Base-by-base conservation (phyloP, 768 basidiomycete genomes). In the Lanmaoa rubissima region DNA sequence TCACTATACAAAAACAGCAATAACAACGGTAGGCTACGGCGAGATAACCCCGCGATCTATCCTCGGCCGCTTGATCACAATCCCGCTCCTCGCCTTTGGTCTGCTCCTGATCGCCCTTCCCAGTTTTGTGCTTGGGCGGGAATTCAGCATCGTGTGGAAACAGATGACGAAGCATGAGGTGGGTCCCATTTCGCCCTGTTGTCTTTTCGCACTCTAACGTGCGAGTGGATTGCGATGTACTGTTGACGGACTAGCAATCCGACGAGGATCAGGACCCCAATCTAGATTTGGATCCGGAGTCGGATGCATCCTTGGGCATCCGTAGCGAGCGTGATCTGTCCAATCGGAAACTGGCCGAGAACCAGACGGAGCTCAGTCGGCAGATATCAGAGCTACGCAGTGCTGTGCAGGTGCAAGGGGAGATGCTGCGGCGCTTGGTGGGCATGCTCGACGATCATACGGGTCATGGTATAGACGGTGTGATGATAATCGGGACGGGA, bases 121-220 rank as follows among this genome's bases (percentile, higher is more conserved):
- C 8, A 89, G 86, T 65, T 96, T 97, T 66, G 94, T 97, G 1
- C 83, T 97, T 14, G 94, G 94, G 0, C 76, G 93, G 38, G 93
- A 97, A 68, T 97, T 97, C 69, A 92, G 91, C 57, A 75, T 87
- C 13, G 90, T 94, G 1, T 97, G 93, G 89, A 92, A 94, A 55
- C 79, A 79, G 32, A 92, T 94, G 90, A 79, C 78, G 1, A 73
- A 68, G 19, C 70, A 78, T 48, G 73, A 78, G 44, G 82, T 79
- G 42, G n/a, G 77, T 57, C 41, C 28, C 28, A 3, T 24, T 0
- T 19, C 5, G 14, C 21, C n/a, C n/a, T 19, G 1, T 4, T 16
- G 4, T 19, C n/a, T 28, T 26, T 14, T 26, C 44, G 6, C 12
- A 5, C 17, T 35, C 38, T 54, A 3, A 56, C 17, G 7, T 31